Evolutionary conservation across 148 eudicot genomes (phyloP).

Genomic region (Rhododendron simsii): DNA sequence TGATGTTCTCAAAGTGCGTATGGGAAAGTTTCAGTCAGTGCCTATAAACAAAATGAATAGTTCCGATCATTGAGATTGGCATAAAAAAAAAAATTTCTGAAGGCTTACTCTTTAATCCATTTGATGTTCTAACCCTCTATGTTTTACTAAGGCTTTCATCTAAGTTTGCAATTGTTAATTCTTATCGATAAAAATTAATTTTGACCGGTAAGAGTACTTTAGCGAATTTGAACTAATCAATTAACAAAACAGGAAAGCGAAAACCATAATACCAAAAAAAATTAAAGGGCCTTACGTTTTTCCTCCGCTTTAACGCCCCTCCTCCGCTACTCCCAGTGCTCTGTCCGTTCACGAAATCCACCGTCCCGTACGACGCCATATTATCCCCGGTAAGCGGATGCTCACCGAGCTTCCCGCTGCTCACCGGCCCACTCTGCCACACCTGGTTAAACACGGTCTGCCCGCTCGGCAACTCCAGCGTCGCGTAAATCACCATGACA

Average conservation of each 20-base stretch:
- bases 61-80: too few species aligned
- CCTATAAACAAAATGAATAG: too few species aligned
- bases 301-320: slow-evolving; percentile 14
- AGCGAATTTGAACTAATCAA: too few species aligned
- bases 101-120: too few species aligned
- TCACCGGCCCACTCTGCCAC: slow-evolving; percentile 71
- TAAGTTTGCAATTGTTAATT: too few species aligned
- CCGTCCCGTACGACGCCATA: slow-evolving; percentile 25
- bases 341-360: slow-evolving; percentile 50
- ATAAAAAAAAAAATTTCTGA: too few species aligned
- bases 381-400: slow-evolving; percentile 31
- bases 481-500: slow-evolving; percentile 62
- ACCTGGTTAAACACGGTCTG: slow-evolving; percentile 59
- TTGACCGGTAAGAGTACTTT: too few species aligned
- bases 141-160: too few species aligned
- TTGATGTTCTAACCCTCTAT: too few species aligned
- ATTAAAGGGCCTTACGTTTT: slow-evolving; percentile 30
- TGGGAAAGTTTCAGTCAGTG: too few species aligned
- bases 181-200: too few species aligned
- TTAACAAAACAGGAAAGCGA: neutral
- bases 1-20: too few species aligned
- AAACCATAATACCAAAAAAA: neutral
- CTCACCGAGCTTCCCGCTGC: neutral
- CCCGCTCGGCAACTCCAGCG: slow-evolving; percentile 42
- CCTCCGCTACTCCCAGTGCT: slow-evolving; percentile 15